These are phyloP conservation scores for Lignosus rhinocerotis DNA, from an alignment of 1,284 basidiomycete genomes.

Conservation along the genomic window DNA sequence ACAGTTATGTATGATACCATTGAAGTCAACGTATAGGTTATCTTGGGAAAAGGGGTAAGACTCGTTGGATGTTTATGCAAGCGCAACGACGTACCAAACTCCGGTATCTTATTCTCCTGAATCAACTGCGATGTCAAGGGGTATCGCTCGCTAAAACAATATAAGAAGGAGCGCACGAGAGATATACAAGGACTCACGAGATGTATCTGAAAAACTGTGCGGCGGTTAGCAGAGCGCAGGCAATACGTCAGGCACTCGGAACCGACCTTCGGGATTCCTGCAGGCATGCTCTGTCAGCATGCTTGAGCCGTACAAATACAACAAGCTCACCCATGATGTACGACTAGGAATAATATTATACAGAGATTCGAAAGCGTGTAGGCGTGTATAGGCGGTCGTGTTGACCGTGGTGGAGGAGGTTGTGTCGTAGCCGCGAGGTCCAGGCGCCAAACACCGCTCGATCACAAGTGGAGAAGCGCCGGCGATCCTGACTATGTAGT, in stretches of 20 bases:
- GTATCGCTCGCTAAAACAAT: slow-evolving; percentile 82
- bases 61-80: background rate
- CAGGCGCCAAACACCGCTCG: slow-evolving; percentile 1
- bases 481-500: no score
- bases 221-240: background rate
- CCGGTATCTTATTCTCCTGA: slow-evolving; percentile 95
- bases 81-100: slow-evolving; percentile 62
- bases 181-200: slow-evolving; percentile 52
- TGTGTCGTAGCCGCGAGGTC: slow-evolving; percentile 13
- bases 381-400: background rate
- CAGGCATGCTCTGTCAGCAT: background rate
- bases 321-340: slow-evolving; percentile 16
- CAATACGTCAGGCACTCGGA: slow-evolving; percentile 3
- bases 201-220: slow-evolving; percentile 81
- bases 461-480: background rate
- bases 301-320: no score
- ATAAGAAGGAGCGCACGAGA: slow-evolving; percentile 12
- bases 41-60: slow-evolving; percentile 45
- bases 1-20: slow-evolving; percentile 99
- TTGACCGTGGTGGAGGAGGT: slow-evolving; percentile 7
- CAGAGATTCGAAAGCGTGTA: slow-evolving; percentile 4
- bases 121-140: slow-evolving; percentile 98
- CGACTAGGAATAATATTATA: slow-evolving; percentile 11
- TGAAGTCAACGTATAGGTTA: slow-evolving; percentile 94
- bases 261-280: slow-evolving; percentile 30